Percentiles rank a stretch among this genome's conserved stretches.
Evolutionary conservation across 768 basidiomycete species (phyloP).

Genomic region (Mycena vitilis): DNA sequence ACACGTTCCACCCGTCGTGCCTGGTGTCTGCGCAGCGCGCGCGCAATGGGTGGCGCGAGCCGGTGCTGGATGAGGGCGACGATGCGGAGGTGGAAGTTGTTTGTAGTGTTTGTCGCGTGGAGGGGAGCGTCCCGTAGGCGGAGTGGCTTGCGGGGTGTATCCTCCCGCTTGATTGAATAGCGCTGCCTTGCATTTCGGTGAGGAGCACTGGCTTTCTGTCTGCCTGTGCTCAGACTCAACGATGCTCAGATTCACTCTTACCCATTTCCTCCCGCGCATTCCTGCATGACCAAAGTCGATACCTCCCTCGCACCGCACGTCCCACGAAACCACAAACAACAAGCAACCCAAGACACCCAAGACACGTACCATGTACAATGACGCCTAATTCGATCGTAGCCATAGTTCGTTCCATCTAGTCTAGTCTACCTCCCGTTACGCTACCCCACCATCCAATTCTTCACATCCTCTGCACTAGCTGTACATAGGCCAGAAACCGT

Average conservation of each 20-base stretch:
- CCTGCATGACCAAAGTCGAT: background rate
- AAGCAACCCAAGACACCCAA: background rate
- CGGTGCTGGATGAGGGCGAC: conserved; percentile 51
- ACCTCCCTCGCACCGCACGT: background rate
- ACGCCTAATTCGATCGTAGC: background rate
- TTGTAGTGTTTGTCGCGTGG: conserved; percentile 77
- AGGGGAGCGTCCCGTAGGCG: conserved; percentile 66
- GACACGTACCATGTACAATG: background rate
- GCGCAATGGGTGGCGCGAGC: conserved; percentile 70
- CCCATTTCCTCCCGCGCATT: background rate
- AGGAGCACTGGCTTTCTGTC: background rate
- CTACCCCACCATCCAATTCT: background rate
- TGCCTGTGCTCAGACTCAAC: too few relatives aligned
- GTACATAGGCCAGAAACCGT: too few relatives aligned
- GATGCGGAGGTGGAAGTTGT: conserved; percentile 69
- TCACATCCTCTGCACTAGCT: too few relatives aligned
- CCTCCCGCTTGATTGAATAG: conserved; percentile 24
- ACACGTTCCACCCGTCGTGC: conserved; percentile 80
- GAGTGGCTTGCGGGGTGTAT: conserved; percentile 61
- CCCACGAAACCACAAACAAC: background rate
- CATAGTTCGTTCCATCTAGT: background rate
- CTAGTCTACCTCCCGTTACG: background rate
- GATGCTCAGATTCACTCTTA: background rate
- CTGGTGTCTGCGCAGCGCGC: conserved; percentile 73
- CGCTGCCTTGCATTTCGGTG: background rate